A percentile compares a stretch with the other conserved stretches of the same genome.
Evolutionary conservation across 2,329 filamentous ascomycete genomes (phyloP).

Genomic region (Fusarium algeriense): DNA sequence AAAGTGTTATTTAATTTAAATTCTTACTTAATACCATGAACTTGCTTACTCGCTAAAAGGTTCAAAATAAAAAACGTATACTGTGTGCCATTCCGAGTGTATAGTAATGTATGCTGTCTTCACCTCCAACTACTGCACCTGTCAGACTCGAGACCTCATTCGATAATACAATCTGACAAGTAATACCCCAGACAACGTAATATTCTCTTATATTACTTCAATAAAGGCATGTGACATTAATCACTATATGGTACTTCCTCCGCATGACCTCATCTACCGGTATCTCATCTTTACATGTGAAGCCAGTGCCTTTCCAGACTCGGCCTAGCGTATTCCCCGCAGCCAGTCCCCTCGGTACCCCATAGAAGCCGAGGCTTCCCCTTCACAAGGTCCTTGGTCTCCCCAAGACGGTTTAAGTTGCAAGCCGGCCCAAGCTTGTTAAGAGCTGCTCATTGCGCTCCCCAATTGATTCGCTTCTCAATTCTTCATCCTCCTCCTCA

Average conservation of each 20-base stretch:
- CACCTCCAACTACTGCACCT: background rate
- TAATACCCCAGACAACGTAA: constrained; percentile 16
- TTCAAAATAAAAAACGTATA: background rate
- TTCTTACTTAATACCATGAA: background rate
- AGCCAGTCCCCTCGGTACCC: constrained; percentile 49
- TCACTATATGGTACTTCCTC: constrained; percentile 12
- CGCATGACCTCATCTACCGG: constrained; percentile 48
- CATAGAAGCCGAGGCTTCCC: constrained; percentile 49
- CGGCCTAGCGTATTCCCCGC: constrained; percentile 46
- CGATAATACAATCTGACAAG: constrained; percentile 8
- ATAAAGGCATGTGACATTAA: constrained; percentile 35
- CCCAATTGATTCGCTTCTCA: constrained; percentile 5
- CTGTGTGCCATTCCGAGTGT: background rate
- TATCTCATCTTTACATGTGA: constrained; percentile 48
- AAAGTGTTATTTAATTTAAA: background rate
- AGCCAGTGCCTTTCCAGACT: constrained; percentile 34
- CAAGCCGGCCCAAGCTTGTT: constrained; percentile 45
- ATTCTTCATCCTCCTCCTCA: constrained; percentile 9
- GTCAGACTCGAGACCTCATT: background rate
- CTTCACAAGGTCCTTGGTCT: constrained; percentile 39
- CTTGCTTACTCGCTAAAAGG: background rate
- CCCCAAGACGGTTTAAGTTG: constrained; percentile 27
- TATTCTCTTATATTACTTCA: background rate
- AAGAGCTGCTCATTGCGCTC: constrained; percentile 43
- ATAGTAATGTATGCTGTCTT: background rate